These are phyloP conservation scores for Epithemia pelagica DNA, from an alignment of 108 stramenopile species.

Conservation along the genomic window DNA sequence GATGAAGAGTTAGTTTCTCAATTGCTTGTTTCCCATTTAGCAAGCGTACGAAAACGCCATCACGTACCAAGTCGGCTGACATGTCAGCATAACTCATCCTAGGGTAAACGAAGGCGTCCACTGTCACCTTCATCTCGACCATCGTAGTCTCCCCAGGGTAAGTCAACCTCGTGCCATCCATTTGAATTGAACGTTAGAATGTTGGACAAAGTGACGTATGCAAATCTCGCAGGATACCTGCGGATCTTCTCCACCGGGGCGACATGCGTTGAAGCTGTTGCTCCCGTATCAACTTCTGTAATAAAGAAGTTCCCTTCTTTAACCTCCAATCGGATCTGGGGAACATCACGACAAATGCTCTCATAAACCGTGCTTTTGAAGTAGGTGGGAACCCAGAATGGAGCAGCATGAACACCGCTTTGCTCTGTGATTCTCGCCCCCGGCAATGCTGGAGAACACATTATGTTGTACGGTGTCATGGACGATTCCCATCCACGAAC, in stretches of 20 bases:
- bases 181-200: background rate
- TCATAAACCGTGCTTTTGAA: background rate
- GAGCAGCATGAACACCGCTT: background rate
- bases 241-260: background rate
- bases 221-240: background rate
- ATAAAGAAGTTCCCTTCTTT: background rate
- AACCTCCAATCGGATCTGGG: background rate
- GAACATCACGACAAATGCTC: background rate
- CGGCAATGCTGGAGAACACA: background rate
- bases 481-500: background rate
- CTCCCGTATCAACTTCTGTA: background rate
- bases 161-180: background rate
- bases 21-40: no score
- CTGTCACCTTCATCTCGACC: background rate
- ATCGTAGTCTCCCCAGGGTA: background rate
- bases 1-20: no score
- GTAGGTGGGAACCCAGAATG: background rate
- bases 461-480: background rate
- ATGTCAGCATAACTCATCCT: no score
- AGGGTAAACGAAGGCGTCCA: background rate
- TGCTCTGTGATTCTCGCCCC: background rate
- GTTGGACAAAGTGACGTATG: background rate
- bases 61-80: no score
- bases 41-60: no score
- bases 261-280: background rate